Percentiles rank a stretch among this genome's conserved stretches.
These are phyloP conservation scores for Sequoiadendron giganteum DNA, from an alignment of 75 land plant genomes.

Conservation along the genomic window DNA sequence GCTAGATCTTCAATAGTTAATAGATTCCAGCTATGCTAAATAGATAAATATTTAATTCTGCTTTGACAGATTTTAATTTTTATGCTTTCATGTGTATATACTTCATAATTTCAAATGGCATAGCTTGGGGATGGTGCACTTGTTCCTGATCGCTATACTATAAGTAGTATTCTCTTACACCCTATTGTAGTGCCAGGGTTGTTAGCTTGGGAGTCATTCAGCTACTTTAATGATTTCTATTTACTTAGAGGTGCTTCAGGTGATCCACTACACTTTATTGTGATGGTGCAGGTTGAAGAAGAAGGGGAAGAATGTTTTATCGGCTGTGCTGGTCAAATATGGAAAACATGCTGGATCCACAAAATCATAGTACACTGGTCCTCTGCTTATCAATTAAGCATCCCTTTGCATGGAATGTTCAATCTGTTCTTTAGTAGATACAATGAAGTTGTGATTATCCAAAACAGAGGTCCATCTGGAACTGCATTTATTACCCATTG, in stretches of 20 bases:
- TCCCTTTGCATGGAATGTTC: not conserved
- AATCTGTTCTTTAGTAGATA: not conserved
- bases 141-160: not conserved
- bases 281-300: constrained; percentile 42
- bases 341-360: constrained; percentile 21
- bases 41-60: not conserved
- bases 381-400: not conserved
- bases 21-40: not conserved
- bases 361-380: not conserved
- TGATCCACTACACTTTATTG: not conserved
- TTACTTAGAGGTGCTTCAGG: not conserved
- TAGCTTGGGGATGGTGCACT: too few relatives aligned
- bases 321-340: constrained; percentile 62
- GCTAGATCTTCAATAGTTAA: not conserved
- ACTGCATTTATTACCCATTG: not conserved
- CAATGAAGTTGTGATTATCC: not conserved
- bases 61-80: not conserved
- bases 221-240: not conserved
- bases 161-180: not conserved
- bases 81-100: not conserved
- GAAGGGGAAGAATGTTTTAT: constrained; percentile 48
- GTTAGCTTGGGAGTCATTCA: not conserved
- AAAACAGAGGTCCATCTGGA: not conserved
- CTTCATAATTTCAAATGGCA: not conserved
- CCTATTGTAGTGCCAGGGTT: not conserved